phyloP scores from a whole-genome alignment of 208 protist species.

The Leishmania aethiopica region DNA sequence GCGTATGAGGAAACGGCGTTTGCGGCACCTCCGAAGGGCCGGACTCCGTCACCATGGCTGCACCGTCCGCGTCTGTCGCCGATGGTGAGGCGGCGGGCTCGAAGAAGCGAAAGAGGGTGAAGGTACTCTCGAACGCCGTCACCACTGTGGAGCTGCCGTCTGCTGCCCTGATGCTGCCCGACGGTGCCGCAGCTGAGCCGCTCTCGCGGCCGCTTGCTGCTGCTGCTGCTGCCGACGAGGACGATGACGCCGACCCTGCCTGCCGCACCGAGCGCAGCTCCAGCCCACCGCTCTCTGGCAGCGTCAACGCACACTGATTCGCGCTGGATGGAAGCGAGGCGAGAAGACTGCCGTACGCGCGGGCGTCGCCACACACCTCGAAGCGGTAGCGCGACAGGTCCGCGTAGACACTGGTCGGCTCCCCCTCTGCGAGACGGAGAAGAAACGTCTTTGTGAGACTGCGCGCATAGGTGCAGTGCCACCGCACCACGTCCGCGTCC shows the following conservation, averaged over 20 bases:
- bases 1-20: not conserved
- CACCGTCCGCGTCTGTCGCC: not conserved
- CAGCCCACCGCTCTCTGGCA: conserved; percentile 34
- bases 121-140: conserved; percentile 24
- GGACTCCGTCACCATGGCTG: not conserved
- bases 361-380: conserved; percentile 44
- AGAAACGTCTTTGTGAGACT: conserved; percentile 48
- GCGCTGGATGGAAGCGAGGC: conserved; percentile 39
- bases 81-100: not conserved
- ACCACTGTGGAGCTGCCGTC: conserved; percentile 28
- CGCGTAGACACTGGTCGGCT: conserved; percentile 27
- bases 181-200: not conserved
- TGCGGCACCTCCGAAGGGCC: conserved; percentile 4
- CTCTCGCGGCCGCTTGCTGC: conserved; percentile 3
- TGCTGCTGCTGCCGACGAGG: conserved; percentile 2
- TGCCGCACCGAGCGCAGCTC: conserved; percentile 42
- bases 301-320: conserved; percentile 36
- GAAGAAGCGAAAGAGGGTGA: conserved; percentile 34
- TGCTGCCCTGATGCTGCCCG: conserved; percentile 7
- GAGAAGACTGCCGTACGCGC: conserved; percentile 44
- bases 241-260: not conserved
- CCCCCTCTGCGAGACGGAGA: conserved; percentile 43
- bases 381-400: conserved; percentile 38
- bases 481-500: conserved; percentile 41
- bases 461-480: conserved; percentile 36